A percentile compares a stretch with the other conserved stretches of the same genome.
These are phyloP conservation scores for Calonectria pteridis DNA, from an alignment of 2,329 filamentous ascomycete genomes.

Conservation along the genomic window DNA sequence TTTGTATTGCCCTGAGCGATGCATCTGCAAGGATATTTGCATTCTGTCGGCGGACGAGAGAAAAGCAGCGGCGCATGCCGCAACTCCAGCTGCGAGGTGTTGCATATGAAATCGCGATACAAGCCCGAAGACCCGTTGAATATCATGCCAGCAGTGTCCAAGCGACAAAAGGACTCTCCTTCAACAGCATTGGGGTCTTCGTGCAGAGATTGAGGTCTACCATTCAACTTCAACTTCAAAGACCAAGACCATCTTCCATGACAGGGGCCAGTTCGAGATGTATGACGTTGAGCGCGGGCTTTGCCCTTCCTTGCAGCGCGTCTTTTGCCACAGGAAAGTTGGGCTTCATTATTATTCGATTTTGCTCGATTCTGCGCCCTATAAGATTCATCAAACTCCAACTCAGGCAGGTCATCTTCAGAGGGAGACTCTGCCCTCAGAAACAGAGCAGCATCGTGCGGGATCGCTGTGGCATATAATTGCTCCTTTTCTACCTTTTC, in stretches of 20 bases:
- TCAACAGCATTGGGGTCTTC: not conserved
- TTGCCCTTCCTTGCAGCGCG: not conserved
- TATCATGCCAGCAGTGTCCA: not conserved
- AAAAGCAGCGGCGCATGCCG: not conserved
- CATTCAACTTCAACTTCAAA: not conserved
- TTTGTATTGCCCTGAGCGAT: not conserved
- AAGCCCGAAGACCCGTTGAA: not conserved
- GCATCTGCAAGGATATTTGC: not conserved
- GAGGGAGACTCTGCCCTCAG: not conserved
- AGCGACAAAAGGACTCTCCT: not conserved
- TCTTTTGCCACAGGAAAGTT: not conserved
- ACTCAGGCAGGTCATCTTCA: not conserved
- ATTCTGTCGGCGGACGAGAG: not conserved
- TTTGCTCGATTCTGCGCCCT: not conserved
- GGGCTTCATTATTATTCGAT: not conserved
- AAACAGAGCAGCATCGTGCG: not conserved
- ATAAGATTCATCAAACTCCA: not conserved
- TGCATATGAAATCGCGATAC: not conserved
- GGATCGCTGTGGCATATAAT: not conserved
- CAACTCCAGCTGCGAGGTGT: not conserved
- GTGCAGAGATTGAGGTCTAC: not conserved
- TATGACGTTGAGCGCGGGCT: not conserved
- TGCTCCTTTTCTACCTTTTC: not conserved
- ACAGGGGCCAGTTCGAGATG: not conserved
- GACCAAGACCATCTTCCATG: not conserved